Evolutionary conservation across 1,139 yeast species (phyloP).

Genomic region (Pichia sp.): DNA sequence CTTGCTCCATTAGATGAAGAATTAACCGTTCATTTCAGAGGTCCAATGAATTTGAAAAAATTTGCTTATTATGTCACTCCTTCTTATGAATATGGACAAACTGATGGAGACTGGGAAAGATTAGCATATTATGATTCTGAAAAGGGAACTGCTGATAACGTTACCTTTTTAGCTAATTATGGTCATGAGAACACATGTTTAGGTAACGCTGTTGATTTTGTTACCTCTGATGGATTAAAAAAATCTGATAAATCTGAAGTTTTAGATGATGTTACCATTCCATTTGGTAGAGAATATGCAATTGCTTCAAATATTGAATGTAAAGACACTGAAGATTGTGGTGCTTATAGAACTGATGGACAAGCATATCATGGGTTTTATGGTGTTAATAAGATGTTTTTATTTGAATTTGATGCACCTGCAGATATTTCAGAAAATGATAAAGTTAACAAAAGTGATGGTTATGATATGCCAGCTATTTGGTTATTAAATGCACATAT

Average conservation of each 20-base stretch:
- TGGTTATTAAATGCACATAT: conserved; percentile 74
- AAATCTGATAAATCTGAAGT: conserved; percentile 41
- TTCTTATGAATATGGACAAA: conserved; percentile 29
- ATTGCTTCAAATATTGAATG: conserved; percentile 58
- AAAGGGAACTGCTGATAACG: conserved; percentile 42
- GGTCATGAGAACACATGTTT: conserved; percentile 51
- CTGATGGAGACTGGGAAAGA: conserved; percentile 40
- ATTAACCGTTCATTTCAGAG: conserved; percentile 76
- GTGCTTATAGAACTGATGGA: conserved; percentile 64
- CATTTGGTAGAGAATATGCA: conserved; percentile 53
- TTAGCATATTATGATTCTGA: conserved; percentile 40
- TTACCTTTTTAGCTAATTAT: conserved; percentile 55
- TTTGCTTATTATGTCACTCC: conserved; percentile 56
- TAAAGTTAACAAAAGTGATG: conserved; percentile 33
- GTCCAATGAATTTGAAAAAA: conserved; percentile 58
- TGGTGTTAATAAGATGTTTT: conserved; percentile 60
- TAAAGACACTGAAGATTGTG: conserved; percentile 51
- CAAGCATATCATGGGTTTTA: conserved; percentile 71
- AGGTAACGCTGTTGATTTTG: conserved; percentile 58
- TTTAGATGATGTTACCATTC: conserved; percentile 42
- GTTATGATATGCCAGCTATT: conserved; percentile 67
- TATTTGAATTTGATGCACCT: conserved; percentile 69
- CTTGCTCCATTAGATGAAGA: conserved; percentile 66
- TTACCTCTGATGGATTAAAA: conserved; percentile 40
- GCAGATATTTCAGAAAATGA: conserved; percentile 29